Conservation (phyloP, 2,329 filamentous ascomycete species). For the Phaeophleospora eucalypticola region DNA sequence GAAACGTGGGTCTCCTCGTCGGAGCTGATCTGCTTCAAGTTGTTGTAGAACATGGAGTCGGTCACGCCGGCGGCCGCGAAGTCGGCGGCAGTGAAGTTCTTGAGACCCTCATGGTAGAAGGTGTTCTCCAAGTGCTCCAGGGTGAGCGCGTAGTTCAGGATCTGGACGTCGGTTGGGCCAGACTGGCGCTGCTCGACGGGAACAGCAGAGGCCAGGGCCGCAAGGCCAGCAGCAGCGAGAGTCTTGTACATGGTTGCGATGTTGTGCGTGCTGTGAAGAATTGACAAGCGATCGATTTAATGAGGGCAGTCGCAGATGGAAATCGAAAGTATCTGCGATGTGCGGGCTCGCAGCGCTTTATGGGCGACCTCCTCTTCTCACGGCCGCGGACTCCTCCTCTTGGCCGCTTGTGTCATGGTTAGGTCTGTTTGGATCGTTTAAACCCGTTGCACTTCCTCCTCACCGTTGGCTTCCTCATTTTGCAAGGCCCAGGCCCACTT, state of each 20-base stretch:
- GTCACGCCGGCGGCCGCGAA: slow-evolving; percentile 51
- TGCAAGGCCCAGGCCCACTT: neutral
- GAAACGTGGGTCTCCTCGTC: slow-evolving; percentile 59
- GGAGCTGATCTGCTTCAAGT: slow-evolving; percentile 52
- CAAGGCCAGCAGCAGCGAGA: slow-evolving; percentile 15
- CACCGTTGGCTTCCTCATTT: neutral
- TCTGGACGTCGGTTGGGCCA: slow-evolving; percentile 15
- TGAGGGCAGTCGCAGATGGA: too few species aligned
- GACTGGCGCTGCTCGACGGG: slow-evolving; percentile 17
- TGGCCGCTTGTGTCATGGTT: neutral
- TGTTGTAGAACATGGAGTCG: slow-evolving; percentile 51
- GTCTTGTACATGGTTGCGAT: slow-evolving; percentile 16
- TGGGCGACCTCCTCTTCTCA: neutral
- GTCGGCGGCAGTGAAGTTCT: slow-evolving; percentile 52
- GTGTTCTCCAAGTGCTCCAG: slow-evolving; percentile 52
- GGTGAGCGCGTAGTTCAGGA: slow-evolving; percentile 44
- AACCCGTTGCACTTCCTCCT: neutral
- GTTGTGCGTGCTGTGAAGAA: neutral
- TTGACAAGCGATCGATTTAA: neutral
- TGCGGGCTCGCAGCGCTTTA: neutral
- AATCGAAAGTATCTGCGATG: too few species aligned
- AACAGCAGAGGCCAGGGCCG: slow-evolving; percentile 19
- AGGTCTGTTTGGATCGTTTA: neutral
- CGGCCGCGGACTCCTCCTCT: neutral
- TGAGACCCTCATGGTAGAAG: slow-evolving; percentile 60